Conservation (phyloP, 2,329 filamentous ascomycete species). For the Capronia americana region DNA sequence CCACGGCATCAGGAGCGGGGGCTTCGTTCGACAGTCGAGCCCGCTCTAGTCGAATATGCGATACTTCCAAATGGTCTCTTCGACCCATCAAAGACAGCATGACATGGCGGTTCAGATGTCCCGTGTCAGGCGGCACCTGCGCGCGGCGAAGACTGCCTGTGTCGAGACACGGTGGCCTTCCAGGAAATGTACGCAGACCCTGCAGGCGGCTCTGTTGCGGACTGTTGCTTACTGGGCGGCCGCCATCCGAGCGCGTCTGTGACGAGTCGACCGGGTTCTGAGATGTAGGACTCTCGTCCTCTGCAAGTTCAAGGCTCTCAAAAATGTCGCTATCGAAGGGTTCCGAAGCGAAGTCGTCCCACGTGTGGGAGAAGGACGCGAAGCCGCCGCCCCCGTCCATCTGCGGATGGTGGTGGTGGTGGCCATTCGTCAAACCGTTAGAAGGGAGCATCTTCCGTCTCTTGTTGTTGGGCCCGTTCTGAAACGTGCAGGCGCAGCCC, state of each 20-base stretch:
- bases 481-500: slow-evolving; percentile 24
- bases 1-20: background rate
- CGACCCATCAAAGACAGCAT: slow-evolving; percentile 4
- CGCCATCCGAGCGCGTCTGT: slow-evolving; percentile 9
- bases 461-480: slow-evolving; percentile 18
- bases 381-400: background rate
- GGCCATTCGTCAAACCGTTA: background rate
- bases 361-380: slow-evolving; percentile 6
- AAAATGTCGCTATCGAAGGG: slow-evolving; percentile 26
- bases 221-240: slow-evolving; percentile 12
- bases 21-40: background rate
- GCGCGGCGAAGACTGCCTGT: slow-evolving; percentile 11
- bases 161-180: background rate
- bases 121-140: slow-evolving; percentile 22
- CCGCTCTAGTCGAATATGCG: slow-evolving; percentile 5
- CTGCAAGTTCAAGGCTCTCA: slow-evolving; percentile 19
- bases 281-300: slow-evolving; percentile 15
- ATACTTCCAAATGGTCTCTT: slow-evolving; percentile 15
- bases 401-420: slow-evolving; percentile 1
- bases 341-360: slow-evolving; percentile 15
- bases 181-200: slow-evolving; percentile 1
- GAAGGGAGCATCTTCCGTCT: slow-evolving; percentile 15
- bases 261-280: slow-evolving; percentile 4
- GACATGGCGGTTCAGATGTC: slow-evolving; percentile 22
- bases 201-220: slow-evolving; percentile 11